These are phyloP conservation scores for Populus hybrid DNA, from an alignment of 441 rosid genomes.

Conservation along the genomic window DNA sequence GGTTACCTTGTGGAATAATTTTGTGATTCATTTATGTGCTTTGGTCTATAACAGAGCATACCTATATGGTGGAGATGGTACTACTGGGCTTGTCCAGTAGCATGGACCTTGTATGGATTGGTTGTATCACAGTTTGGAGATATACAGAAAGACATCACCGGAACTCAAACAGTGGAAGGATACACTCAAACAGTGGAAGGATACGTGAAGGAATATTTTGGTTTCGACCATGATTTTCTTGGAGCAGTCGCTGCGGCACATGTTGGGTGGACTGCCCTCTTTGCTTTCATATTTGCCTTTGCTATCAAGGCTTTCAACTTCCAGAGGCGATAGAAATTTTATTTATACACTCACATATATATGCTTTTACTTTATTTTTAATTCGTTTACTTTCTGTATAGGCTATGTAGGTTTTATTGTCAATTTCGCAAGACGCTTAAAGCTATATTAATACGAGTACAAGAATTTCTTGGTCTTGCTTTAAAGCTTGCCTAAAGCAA, in stretches of 20 bases:
- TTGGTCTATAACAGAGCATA: conserved; percentile 28
- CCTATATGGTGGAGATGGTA: conserved; percentile 68
- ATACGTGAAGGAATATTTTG: conserved; percentile 29
- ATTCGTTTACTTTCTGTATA: not conserved
- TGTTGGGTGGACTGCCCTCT: conserved; percentile 30
- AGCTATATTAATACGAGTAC: too few relatives aligned
- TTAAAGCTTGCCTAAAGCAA: not conserved
- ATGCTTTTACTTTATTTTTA: not conserved
- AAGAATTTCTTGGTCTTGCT: not conserved
- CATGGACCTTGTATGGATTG: conserved; percentile 53
- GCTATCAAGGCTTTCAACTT: conserved; percentile 37
- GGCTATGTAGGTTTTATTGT: not conserved
- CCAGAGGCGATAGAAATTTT: conserved; percentile 28
- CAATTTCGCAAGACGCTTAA: not conserved
- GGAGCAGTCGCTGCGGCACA: conserved; percentile 34
- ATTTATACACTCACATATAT: too few relatives aligned
- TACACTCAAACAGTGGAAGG: conserved; percentile 24
- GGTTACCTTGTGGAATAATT: not conserved
- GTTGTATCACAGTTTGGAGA: conserved; percentile 41
- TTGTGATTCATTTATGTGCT: not conserved
- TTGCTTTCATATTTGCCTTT: conserved; percentile 36
- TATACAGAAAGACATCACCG: not conserved
- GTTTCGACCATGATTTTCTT: conserved; percentile 41
- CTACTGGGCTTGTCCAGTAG: conserved; percentile 41
- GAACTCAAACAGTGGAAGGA: conserved; percentile 18